These are phyloP conservation scores for Stramenopiles sp. DNA, from an alignment of 352 stramenopile genomes.

Conservation along the genomic window DNA sequence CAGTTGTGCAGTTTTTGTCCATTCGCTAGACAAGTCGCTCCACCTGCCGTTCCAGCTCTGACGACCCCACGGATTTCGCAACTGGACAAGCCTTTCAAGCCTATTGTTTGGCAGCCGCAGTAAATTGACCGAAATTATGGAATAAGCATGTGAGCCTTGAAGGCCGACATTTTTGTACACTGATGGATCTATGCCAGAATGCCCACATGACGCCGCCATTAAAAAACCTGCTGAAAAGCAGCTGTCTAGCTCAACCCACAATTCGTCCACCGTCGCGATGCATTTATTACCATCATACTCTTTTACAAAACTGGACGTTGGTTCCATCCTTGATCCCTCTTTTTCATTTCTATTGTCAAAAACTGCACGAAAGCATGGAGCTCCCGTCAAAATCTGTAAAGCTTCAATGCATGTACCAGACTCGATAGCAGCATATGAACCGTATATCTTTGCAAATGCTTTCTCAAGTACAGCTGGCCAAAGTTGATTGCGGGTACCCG, in stretches of 20 bases:
- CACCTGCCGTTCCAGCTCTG: neutral
- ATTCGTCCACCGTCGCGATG: neutral
- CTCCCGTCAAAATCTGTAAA: neutral
- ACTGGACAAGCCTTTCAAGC: neutral
- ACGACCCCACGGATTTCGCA: neutral
- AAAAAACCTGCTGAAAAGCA: neutral
- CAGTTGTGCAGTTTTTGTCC: neutral
- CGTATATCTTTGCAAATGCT: constrained; percentile 6
- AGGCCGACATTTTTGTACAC: neutral
- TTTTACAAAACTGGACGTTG: neutral
- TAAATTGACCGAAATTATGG: neutral
- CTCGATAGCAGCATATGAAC: neutral
- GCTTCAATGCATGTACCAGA: constrained; percentile 1
- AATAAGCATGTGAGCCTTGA: neutral
- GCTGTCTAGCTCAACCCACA: neutral
- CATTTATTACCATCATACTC: neutral
- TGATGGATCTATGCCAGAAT: neutral
- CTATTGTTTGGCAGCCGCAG: neutral
- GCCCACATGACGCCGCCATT: neutral
- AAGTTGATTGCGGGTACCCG: neutral
- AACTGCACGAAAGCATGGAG: neutral
- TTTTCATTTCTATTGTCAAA: neutral
- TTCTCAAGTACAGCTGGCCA: neutral
- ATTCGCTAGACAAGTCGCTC: neutral
- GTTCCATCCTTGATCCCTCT: no score